A percentile compares a stretch with the other conserved stretches of the same genome.
phyloP scores from a whole-genome alignment of 2,329 filamentous ascomycete species.

The Ophiostoma triangulosporum region DNA sequence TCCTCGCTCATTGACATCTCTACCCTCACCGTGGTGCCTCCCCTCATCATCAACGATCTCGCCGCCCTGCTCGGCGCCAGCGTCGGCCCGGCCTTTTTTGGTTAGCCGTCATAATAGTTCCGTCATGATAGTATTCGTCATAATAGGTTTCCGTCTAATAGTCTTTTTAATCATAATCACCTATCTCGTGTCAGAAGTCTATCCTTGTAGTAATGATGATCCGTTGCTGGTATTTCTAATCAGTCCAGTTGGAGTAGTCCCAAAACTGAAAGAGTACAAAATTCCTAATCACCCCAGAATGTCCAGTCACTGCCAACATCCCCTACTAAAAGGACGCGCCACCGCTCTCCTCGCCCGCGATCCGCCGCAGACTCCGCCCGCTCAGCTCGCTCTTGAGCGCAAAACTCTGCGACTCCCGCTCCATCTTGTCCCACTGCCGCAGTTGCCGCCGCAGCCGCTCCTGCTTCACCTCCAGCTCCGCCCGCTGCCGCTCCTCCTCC shows the following conservation, averaged over 20 bases:
- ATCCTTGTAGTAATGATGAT: too few species aligned
- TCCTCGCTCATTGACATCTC: slow-evolving; percentile 1
- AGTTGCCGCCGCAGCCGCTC: slow-evolving; percentile 41
- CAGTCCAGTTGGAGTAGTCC: too few species aligned
- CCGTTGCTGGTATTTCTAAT: too few species aligned
- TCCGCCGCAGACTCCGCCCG: slow-evolving; percentile 35
- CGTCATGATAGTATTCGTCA: too few species aligned
- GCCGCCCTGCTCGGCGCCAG: slow-evolving; percentile 1
- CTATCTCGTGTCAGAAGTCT: too few species aligned
- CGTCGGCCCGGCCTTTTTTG: not conserved
- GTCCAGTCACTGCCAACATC: too few species aligned
- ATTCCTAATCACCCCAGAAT: too few species aligned
- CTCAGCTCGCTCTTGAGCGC: slow-evolving; percentile 43
- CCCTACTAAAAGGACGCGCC: slow-evolving; percentile 43
- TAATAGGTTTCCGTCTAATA: too few species aligned
- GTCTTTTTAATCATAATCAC: too few species aligned
- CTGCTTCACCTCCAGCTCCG: slow-evolving; percentile 38
- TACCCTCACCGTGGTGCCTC: not conserved
- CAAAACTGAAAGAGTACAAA: not conserved
- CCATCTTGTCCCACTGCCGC: slow-evolving; percentile 38
- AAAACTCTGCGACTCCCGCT: slow-evolving; percentile 39
- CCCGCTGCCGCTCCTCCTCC: slow-evolving; percentile 43
- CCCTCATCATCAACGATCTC: not conserved
- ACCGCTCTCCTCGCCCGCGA: slow-evolving; percentile 43
- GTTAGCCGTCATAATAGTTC: too few species aligned